phyloP scores from a whole-genome alignment of 2,329 filamentous ascomycete genomes.

The Xylaria sp. region DNA sequence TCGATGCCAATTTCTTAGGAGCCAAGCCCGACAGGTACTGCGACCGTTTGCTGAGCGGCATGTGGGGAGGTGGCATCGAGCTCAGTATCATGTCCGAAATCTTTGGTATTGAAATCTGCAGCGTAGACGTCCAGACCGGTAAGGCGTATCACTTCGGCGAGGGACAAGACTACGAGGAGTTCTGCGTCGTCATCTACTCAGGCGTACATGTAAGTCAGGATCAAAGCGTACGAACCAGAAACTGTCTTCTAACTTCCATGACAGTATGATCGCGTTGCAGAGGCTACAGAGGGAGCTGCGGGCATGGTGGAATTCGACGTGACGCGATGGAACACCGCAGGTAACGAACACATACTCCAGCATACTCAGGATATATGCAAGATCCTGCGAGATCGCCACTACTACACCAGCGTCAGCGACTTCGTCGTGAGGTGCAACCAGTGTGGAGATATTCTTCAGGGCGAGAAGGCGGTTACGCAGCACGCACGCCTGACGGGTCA shows the following conservation, averaged over 20 bases:
- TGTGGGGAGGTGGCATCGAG: conserved; percentile 94
- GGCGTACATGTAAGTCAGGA: conserved; percentile 33
- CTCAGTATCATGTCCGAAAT: conserved; percentile 77
- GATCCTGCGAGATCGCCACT: conserved; percentile 76
- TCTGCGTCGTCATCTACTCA: conserved; percentile 38
- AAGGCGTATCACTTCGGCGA: conserved; percentile 39
- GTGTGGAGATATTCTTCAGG: conserved; percentile 75
- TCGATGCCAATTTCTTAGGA: conserved; percentile 81
- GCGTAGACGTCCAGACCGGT: conserved; percentile 35
- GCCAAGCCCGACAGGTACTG: conserved; percentile 79
- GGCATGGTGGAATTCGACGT: conserved; percentile 76
- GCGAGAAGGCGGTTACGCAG: conserved; percentile 68
- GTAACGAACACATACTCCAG: conserved; percentile 73
- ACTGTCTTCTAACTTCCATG: not conserved
- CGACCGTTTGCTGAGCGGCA: conserved; percentile 80
- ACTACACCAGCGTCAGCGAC: conserved; percentile 87
- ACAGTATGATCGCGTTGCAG: conserved; percentile 69
- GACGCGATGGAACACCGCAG: conserved; percentile 63
- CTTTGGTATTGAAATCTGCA: conserved; percentile 38
- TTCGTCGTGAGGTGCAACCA: conserved; percentile 81
- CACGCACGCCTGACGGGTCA: conserved; percentile 73
- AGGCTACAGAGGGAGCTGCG: conserved; percentile 69
- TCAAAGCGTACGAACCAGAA: not conserved
- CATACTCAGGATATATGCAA: conserved; percentile 72
- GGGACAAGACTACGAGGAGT: conserved; percentile 32